A percentile compares a stretch with the other conserved stretches of the same genome.
phyloP scores from a whole-genome alignment of 345 rosid species.

The Linum tenue region DNA sequence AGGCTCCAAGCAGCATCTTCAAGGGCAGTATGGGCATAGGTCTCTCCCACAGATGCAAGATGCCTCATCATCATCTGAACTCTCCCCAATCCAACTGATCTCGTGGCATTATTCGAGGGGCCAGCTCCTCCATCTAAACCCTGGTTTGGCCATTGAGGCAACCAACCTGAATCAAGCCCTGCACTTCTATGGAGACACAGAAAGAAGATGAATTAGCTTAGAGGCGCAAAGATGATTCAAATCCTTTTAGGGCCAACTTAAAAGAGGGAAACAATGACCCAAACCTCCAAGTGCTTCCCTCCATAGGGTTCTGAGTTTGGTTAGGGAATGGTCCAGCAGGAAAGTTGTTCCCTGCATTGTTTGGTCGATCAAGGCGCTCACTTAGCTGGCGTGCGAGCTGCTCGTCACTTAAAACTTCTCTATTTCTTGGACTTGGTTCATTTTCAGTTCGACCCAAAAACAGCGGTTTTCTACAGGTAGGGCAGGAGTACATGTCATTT shows the following conservation, averaged over 20 bases:
- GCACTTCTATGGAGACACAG: conserved; percentile 44
- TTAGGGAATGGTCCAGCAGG: conserved; percentile 65
- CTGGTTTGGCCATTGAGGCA: conserved; percentile 65
- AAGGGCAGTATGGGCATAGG: conserved; percentile 77
- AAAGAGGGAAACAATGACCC: conserved; percentile 13
- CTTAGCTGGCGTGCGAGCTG: conserved; percentile 70
- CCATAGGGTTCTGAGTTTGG: conserved; percentile 46
- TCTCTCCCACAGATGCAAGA: conserved; percentile 92
- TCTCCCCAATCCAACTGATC: conserved; percentile 76
- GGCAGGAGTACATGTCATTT: conserved; percentile 84
- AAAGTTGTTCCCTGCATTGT: conserved; percentile 34
- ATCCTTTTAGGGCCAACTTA: neutral
- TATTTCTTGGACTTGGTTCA: conserved; percentile 36
- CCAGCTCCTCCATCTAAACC: conserved; percentile 71
- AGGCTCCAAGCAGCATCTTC: conserved; percentile 87
- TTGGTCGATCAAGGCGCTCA: conserved; percentile 51
- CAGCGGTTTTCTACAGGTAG: conserved; percentile 97
- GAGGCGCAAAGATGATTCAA: neutral
- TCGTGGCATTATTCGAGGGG: conserved; percentile 54
- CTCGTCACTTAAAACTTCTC: conserved; percentile 57
- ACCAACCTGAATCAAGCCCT: conserved; percentile 73
- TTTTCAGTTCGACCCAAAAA: conserved; percentile 56
- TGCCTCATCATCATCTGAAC: conserved; percentile 99
- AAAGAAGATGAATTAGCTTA: neutral
- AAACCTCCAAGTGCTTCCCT: conserved; percentile 79